phyloP scores from a whole-genome alignment of 2,329 filamentous ascomycete species.

The Diaporthe sp. region DNA sequence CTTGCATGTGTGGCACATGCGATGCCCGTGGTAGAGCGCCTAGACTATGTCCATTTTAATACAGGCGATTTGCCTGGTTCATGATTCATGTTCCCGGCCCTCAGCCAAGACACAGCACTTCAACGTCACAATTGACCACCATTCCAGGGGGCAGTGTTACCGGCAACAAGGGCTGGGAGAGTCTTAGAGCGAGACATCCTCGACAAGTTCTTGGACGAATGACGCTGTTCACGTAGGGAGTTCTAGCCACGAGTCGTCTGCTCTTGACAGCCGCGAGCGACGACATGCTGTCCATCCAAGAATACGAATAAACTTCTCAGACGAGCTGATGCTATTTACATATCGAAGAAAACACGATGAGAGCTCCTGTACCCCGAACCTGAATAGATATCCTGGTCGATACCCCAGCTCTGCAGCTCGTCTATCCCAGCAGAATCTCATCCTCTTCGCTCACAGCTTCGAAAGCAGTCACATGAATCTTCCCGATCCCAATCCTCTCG shows the following conservation, averaged over 20 bases:
- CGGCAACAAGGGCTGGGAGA: neutral
- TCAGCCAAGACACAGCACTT: neutral
- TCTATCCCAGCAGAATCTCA: neutral
- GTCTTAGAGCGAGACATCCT: neutral
- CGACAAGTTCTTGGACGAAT: neutral
- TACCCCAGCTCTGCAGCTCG: neutral
- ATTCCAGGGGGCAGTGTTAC: neutral
- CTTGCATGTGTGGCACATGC: neutral
- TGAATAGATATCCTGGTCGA: neutral
- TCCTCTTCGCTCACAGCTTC: neutral
- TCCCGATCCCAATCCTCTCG: neutral
- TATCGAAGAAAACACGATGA: neutral
- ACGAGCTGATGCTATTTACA: neutral
- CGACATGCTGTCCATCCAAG: neutral
- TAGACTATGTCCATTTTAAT: neutral
- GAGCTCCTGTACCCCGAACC: neutral
- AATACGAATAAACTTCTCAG: neutral
- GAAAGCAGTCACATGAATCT: neutral
- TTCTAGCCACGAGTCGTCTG: neutral
- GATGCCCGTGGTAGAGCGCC: neutral
- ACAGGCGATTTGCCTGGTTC: neutral
- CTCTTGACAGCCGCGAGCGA: neutral
- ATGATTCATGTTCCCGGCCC: neutral
- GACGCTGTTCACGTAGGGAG: neutral
- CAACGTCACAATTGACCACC: neutral